Evolutionary conservation across 106 monocot genomes (phyloP).

Genomic region (Gastrodia elata): DNA sequence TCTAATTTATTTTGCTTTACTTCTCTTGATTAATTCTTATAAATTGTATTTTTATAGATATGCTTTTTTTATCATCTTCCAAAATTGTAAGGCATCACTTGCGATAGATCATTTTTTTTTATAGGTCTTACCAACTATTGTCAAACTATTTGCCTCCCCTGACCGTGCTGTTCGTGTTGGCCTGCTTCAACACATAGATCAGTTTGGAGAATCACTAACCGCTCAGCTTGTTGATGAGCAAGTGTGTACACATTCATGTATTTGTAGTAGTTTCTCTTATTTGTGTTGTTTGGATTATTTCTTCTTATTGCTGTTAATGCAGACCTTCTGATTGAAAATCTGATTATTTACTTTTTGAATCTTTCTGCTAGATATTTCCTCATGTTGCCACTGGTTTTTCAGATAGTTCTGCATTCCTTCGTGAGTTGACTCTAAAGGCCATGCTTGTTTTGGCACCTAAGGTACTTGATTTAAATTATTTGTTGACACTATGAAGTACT

Average conservation of each 20-base stretch:
- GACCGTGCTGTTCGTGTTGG: slow-evolving; percentile 91
- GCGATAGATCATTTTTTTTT: background rate
- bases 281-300: background rate
- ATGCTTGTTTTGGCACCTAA: slow-evolving; percentile 94
- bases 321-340: background rate
- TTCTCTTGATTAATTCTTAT: background rate
- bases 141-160: slow-evolving; percentile 93
- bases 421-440: slow-evolving; percentile 90
- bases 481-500: background rate
- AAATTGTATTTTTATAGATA: background rate
- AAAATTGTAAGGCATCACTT: background rate
- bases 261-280: background rate
- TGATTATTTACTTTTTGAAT: background rate
- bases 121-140: slow-evolving; percentile 78
- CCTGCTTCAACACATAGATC: slow-evolving; percentile 94
- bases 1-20: background rate
- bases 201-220: slow-evolving; percentile 90
- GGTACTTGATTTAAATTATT: slow-evolving; percentile 29
- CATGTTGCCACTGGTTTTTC: slow-evolving; percentile 95
- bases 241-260: slow-evolving; percentile 22
- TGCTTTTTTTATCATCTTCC: background rate
- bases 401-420: slow-evolving; percentile 95
- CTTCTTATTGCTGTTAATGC: background rate
- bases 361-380: slow-evolving; percentile 65
- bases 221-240: slow-evolving; percentile 92